These are phyloP conservation scores for Cyanidioschyzon merolae DNA, from an alignment of 23 red algal genomes.

Conservation along the genomic window DNA sequence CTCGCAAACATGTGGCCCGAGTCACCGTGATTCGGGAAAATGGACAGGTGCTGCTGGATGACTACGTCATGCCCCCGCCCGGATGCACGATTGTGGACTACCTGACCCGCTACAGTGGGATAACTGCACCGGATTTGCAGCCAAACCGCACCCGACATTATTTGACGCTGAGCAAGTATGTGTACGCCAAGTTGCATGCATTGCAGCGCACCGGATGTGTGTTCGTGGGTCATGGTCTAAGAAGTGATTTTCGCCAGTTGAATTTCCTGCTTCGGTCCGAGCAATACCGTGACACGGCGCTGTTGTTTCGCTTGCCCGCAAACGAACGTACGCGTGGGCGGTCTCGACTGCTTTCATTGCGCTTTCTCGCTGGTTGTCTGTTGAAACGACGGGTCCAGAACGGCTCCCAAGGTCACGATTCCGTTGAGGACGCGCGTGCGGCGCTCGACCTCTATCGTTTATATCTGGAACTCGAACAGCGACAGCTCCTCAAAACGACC, in stretches of 20 bases:
- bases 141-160: slow-evolving; percentile 31
- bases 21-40: slow-evolving; percentile 72
- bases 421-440: slow-evolving; percentile 71
- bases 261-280: slow-evolving; percentile 68
- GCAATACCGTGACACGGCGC: slow-evolving; percentile 80
- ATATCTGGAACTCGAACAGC: slow-evolving; percentile 43
- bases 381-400: slow-evolving; percentile 45
- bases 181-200: slow-evolving; percentile 62
- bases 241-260: slow-evolving; percentile 73
- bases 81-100: slow-evolving; percentile 66
- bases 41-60: slow-evolving; percentile 60
- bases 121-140: slow-evolving; percentile 54
- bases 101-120: slow-evolving; percentile 63
- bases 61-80: slow-evolving; percentile 54
- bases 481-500: slow-evolving; percentile 24
- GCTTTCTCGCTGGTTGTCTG: slow-evolving; percentile 48
- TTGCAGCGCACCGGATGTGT: slow-evolving; percentile 68
- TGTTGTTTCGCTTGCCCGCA: slow-evolving; percentile 45
- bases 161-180: slow-evolving; percentile 51
- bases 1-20: slow-evolving; percentile 52
- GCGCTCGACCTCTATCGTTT: slow-evolving; percentile 61
- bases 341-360: slow-evolving; percentile 40
- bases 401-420: slow-evolving; percentile 47
- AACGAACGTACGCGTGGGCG: too few species aligned
- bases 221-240: slow-evolving; percentile 86